Percentiles rank a stretch among this genome's conserved stretches.
Evolutionary conservation across 1,284 basidiomycete species (phyloP).

Genomic region (Cryptococcus amylolentus): DNA sequence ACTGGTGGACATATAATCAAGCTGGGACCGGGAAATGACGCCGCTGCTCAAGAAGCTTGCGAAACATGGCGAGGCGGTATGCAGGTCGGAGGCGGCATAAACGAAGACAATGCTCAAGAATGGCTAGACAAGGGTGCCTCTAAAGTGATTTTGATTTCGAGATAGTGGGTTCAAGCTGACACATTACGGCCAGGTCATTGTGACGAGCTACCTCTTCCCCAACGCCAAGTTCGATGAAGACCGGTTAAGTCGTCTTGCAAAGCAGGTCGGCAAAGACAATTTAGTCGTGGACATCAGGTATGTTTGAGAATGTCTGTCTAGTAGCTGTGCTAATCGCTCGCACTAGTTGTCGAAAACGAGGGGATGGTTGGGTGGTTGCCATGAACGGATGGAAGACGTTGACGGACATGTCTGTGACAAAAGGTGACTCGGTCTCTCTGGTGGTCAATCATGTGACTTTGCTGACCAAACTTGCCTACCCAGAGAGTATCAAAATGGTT

Average conservation of each 20-base stretch:
- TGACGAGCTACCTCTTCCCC: constrained; percentile 95
- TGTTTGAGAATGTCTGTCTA: background rate
- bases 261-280: constrained; percentile 73
- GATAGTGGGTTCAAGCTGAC: background rate
- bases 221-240: constrained; percentile 70
- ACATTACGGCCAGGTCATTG: constrained; percentile 68
- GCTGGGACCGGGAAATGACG: constrained; percentile 82
- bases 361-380: constrained; percentile 82
- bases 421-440: constrained; percentile 56
- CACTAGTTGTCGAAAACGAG: constrained; percentile 74
- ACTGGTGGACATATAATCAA: constrained; percentile 95
- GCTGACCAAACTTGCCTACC: background rate
- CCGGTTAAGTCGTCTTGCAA: constrained; percentile 63
- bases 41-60: constrained; percentile 77
- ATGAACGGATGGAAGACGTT: constrained; percentile 99
- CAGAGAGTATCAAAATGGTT: constrained; percentile 38
- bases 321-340: background rate
- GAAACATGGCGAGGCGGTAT: constrained; percentile 77
- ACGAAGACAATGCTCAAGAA: constrained; percentile 67
- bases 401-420: constrained; percentile 86
- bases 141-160: constrained; percentile 60
- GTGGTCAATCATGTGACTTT: background rate
- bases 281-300: constrained; percentile 95
- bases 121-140: constrained; percentile 89
- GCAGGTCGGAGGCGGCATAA: constrained; percentile 94